Evolutionary conservation across 2,329 filamentous ascomycete species (phyloP).

Genomic region (Tympanopsis confertula): DNA sequence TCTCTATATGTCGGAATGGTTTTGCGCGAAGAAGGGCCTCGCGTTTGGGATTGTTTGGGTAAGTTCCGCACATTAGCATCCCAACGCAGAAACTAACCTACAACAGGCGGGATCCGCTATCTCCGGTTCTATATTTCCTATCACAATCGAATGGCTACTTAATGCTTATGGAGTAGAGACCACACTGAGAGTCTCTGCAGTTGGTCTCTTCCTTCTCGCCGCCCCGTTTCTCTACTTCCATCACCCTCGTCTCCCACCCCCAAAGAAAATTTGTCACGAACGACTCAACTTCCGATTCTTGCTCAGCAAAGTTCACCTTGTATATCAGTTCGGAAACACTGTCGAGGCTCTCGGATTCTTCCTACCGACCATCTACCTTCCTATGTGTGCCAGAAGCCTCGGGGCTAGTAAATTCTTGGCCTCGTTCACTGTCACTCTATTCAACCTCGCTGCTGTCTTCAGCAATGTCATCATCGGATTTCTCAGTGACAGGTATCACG

Average conservation of each 20-base stretch:
- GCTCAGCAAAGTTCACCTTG: constrained; percentile 28
- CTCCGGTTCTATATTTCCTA: constrained; percentile 32
- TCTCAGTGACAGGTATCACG: constrained; percentile 29
- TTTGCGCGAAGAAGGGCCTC: constrained; percentile 28
- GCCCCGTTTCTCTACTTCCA: constrained; percentile 27
- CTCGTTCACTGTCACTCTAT: constrained; percentile 32
- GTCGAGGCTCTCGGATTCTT: constrained; percentile 42
- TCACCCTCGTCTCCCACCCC: constrained; percentile 27
- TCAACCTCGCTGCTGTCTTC: constrained; percentile 33
- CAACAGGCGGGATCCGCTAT: constrained; percentile 22
- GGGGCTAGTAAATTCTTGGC: constrained; percentile 25
- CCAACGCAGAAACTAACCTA: no score
- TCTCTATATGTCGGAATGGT: constrained; percentile 33
- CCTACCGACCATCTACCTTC: constrained; percentile 40
- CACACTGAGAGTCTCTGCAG: constrained; percentile 26
- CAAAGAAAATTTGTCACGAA: constrained; percentile 10
- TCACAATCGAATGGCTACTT: constrained; percentile 31
- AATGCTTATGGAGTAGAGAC: constrained; percentile 25
- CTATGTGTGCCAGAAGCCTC: constrained; percentile 30
- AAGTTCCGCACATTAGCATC: no score
- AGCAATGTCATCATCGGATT: constrained; percentile 31
- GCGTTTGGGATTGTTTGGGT: constrained; percentile 36
- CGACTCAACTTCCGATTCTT: constrained; percentile 22
- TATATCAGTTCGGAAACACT: constrained; percentile 35
- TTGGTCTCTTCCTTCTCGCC: constrained; percentile 23